phyloP scores from a whole-genome alignment of 371 early-diverging fungal genomes.

The Mucor indicus region DNA sequence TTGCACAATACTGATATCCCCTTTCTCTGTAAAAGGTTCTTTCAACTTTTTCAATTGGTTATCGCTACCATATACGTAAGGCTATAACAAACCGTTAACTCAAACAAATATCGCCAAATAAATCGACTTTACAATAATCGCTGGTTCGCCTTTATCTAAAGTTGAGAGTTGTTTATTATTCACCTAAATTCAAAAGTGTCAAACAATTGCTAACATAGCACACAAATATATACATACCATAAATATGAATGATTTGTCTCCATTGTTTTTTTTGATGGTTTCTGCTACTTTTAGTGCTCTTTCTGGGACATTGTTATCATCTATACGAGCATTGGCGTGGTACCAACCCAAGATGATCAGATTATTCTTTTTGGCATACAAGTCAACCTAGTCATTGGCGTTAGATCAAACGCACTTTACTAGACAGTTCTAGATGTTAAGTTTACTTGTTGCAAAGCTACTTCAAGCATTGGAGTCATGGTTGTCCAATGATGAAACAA shows the following conservation, averaged over 20 bases:
- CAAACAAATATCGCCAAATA: too few species aligned
- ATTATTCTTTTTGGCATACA: slow-evolving; percentile 41
- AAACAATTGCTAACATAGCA: too few species aligned
- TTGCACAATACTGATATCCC: slow-evolving; percentile 19
- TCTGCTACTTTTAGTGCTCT: slow-evolving; percentile 52
- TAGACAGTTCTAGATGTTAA: too few species aligned
- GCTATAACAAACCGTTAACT: slow-evolving; percentile 19
- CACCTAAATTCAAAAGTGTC: slow-evolving; percentile 12
- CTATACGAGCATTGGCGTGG: slow-evolving; percentile 50
- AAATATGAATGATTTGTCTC: slow-evolving; percentile 36
- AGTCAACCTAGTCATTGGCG: too few species aligned
- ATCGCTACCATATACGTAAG: slow-evolving; percentile 33
- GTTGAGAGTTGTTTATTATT: slow-evolving; percentile 30
- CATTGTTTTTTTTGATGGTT: slow-evolving; percentile 39
- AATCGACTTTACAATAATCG: slow-evolving; percentile 25
- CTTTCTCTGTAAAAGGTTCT: slow-evolving; percentile 28
- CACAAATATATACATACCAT: too few species aligned
- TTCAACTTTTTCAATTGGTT: slow-evolving; percentile 50
- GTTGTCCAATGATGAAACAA: slow-evolving; percentile 78
- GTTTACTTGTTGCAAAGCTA: slow-evolving; percentile 72
- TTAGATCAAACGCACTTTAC: background rate
- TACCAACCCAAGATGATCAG: slow-evolving; percentile 63
- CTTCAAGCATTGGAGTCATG: slow-evolving; percentile 75
- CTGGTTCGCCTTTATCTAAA: slow-evolving; percentile 16
- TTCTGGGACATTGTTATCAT: slow-evolving; percentile 45